Evolutionary conservation across 2,329 filamentous ascomycete genomes (phyloP), one percentile per base, ranked within the genome.

Genomic region (Huntiella omanensis): DNA sequence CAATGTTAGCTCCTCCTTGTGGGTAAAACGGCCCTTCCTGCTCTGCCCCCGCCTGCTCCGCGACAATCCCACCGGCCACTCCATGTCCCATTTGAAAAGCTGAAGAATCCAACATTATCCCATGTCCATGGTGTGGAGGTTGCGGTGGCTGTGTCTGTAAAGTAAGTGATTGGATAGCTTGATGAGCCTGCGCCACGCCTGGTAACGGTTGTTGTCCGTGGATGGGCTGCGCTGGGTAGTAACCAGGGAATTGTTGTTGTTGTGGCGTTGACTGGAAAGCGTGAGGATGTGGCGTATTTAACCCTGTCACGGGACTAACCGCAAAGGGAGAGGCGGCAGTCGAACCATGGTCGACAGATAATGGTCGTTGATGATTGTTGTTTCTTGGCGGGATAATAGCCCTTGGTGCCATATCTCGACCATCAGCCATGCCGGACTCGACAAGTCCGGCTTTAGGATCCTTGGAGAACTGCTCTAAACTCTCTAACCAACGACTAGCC

Each of bases 371-470:
- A 10, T 28, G 22, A 28, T 10, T 28, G 6, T 7, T 28, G 22
- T 28, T 28, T 7, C 22, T 28, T 10, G 22, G 8, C 7, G 22
- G 22, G 22, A 28, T 10, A 8, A 45, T 10, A 16, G 34, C 34
- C 37, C 34, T 38, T 1, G 43, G 43, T 12, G 39, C 32, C 15
- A 35, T 4, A 13, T 45, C 43, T 12, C 33, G 34, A 47, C 67
- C 66, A 43, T 71, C 68, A 5, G 66, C 65, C 69, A 71, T 71
- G 42, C 66, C 65, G 8, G 62, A 64, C 48, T 70, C 64, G 11
- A 62, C 57, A 12, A 45, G 13, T 1, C 34, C 36, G 11, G 43
- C 43, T 38, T 45, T 45, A 5, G 43, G 43, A 32, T 45, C 43
- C 32, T 39, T 32, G 4, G 34, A 45, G 12, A 45, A 45, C 12